These are phyloP conservation scores for Euphorbia pulcherrima DNA, from an alignment of 345 rosid genomes.

Conservation along the genomic window DNA sequence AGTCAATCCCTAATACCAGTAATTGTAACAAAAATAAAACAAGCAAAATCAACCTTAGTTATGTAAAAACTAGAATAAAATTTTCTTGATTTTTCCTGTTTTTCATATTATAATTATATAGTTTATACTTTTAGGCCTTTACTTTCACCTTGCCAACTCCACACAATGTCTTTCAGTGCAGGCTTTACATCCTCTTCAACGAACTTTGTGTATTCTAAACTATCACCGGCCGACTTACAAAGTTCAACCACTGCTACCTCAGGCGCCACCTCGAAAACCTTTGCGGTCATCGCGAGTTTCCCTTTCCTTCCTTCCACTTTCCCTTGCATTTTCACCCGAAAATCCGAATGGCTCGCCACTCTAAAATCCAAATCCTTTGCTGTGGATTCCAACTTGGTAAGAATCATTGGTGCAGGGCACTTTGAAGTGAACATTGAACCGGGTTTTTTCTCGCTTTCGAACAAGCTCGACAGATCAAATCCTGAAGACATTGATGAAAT, in stretches of 20 bases:
- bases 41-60: neutral
- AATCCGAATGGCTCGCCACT: conserved; percentile 12
- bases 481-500: conserved; percentile 24
- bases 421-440: conserved; percentile 29
- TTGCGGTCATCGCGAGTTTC: conserved; percentile 27
- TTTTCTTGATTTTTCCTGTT: neutral
- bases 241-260: conserved; percentile 30
- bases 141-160: conserved; percentile 44
- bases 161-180: conserved; percentile 45
- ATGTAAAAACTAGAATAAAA: neutral
- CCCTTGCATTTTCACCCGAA: conserved; percentile 19
- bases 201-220: conserved; percentile 40
- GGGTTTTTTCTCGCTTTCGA: conserved; percentile 18
- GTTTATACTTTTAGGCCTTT: neutral
- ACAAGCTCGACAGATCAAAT: conserved; percentile 21
- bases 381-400: conserved; percentile 15
- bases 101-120: neutral
- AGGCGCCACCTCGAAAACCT: conserved; percentile 25
- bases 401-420: conserved; percentile 13
- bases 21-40: neutral
- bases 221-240: conserved; percentile 40
- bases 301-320: conserved; percentile 38
- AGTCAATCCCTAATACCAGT: neutral
- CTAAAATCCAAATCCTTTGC: conserved; percentile 17
- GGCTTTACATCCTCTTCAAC: conserved; percentile 43